These are phyloP conservation scores for Blastocystis sp. DNA, from an alignment of 352 stramenopile species.

Conservation along the genomic window DNA sequence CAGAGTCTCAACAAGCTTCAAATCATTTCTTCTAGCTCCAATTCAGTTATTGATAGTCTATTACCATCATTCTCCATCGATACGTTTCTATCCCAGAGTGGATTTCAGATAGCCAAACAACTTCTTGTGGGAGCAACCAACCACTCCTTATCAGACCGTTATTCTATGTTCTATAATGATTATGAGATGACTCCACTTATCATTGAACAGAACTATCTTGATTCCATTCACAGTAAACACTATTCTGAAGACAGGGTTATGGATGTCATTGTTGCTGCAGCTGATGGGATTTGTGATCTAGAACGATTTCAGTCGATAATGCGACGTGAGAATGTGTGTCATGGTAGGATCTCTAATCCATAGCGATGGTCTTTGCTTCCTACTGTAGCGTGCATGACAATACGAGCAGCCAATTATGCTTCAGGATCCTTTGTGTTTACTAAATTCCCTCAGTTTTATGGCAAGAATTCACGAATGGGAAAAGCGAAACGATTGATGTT, in stretches of 20 bases:
- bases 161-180: constrained; percentile 95
- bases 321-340: constrained; percentile 68
- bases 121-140: constrained; percentile 61
- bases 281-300: constrained; percentile 74
- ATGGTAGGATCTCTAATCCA: constrained; percentile 67
- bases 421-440: constrained; percentile 66
- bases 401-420: constrained; percentile 71
- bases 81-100: constrained; percentile 76
- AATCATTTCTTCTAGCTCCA: not conserved
- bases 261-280: constrained; percentile 71
- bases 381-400: constrained; percentile 79
- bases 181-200: constrained; percentile 94
- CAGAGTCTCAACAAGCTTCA: constrained; percentile 71
- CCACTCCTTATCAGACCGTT: constrained; percentile 75
- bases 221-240: constrained; percentile 74
- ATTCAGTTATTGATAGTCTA: not conserved
- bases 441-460: constrained; percentile 71
- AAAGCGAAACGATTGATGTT: not conserved
- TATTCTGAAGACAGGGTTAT: constrained; percentile 72
- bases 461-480: constrained; percentile 61
- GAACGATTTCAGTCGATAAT: constrained; percentile 74
- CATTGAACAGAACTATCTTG: constrained; percentile 77
- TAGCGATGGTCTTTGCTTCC: constrained; percentile 85
- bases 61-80: constrained; percentile 63
- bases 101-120: constrained; percentile 86